phyloP scores from a whole-genome alignment of 441 rosid species.

The Euphorbia schlechtendalii region DNA sequence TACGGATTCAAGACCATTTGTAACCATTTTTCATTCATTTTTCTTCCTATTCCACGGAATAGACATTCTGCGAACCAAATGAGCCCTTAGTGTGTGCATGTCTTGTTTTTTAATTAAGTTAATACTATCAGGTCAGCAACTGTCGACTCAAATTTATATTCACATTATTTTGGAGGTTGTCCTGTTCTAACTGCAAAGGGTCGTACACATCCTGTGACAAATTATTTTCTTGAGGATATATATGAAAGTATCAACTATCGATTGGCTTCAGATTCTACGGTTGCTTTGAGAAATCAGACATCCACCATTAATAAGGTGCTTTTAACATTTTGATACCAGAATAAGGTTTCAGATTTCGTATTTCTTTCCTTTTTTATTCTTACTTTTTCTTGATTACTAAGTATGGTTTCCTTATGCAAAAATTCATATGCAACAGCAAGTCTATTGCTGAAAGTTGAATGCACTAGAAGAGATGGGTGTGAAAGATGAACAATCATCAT shows the following conservation, averaged over 20 bases:
- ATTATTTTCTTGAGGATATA: slow-evolving; percentile 78
- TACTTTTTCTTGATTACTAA: neutral
- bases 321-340: slow-evolving; percentile 14
- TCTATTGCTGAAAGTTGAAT: slow-evolving; percentile 4
- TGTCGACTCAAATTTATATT: slow-evolving; percentile 78
- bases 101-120: slow-evolving; percentile 22
- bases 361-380: slow-evolving; percentile 3
- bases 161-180: slow-evolving; percentile 79
- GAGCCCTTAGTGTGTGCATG: neutral
- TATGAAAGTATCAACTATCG: slow-evolving; percentile 64
- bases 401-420: neutral
- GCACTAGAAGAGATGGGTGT: neutral
- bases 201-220: slow-evolving; percentile 78
- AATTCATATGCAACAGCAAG: neutral
- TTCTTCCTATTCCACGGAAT: too few relatives aligned
- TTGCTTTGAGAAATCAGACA: slow-evolving; percentile 52
- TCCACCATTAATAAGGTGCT: slow-evolving; percentile 52
- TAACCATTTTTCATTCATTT: too few relatives aligned
- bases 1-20: too few relatives aligned
- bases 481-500: neutral
- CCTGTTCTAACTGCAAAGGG: slow-evolving; percentile 89
- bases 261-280: slow-evolving; percentile 85
- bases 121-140: slow-evolving; percentile 82
- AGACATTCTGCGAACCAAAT: too few relatives aligned
- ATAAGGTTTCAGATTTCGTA: slow-evolving; percentile 2